These are phyloP conservation scores for Neonectria punicea DNA, from an alignment of 2,329 filamentous ascomycete genomes.

Conservation along the genomic window DNA sequence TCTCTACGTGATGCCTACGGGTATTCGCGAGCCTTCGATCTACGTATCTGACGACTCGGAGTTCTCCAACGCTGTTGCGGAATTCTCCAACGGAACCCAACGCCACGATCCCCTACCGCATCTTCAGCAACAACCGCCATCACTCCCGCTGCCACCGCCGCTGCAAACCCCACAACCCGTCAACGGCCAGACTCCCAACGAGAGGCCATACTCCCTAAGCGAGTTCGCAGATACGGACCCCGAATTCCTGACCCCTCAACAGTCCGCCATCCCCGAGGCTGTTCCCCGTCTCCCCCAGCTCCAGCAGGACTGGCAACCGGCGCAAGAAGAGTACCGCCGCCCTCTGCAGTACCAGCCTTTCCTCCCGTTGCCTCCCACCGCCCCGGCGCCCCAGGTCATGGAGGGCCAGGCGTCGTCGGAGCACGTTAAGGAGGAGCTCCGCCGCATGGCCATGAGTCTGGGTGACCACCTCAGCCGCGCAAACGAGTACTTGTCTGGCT, in stretches of 20 bases:
- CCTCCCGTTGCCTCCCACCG: slow-evolving; percentile 52
- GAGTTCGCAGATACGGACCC: slow-evolving; percentile 55
- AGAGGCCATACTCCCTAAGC: slow-evolving; percentile 52
- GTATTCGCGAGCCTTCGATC: slow-evolving; percentile 65
- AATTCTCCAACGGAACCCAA: slow-evolving; percentile 40
- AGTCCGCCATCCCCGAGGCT: slow-evolving; percentile 41
- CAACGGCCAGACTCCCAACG: slow-evolving; percentile 30
- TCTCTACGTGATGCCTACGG: slow-evolving; percentile 57
- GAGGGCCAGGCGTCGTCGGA: slow-evolving; percentile 63
- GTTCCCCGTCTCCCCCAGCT: slow-evolving; percentile 33
- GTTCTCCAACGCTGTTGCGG: slow-evolving; percentile 52
- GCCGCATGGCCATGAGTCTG: slow-evolving; percentile 61
- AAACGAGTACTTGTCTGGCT: slow-evolving; percentile 55
- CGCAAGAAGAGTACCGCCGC: slow-evolving; percentile 29
- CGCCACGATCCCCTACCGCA: slow-evolving; percentile 31
- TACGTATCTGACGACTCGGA: slow-evolving; percentile 70
- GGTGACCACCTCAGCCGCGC: slow-evolving; percentile 60
- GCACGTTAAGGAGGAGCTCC: slow-evolving; percentile 63
- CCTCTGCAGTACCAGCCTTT: slow-evolving; percentile 29
- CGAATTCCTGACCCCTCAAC: slow-evolving; percentile 49
- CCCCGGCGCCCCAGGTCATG: slow-evolving; percentile 63
- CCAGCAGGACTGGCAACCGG: slow-evolving; percentile 33
- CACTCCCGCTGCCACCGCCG: slow-evolving; percentile 10
- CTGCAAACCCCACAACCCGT: slow-evolving; percentile 21
- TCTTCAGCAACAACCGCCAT: slow-evolving; percentile 27